Evolutionary conservation across 495 filamentous ascomycete species (phyloP).

Genomic region (Podospora pseudoanserina): DNA sequence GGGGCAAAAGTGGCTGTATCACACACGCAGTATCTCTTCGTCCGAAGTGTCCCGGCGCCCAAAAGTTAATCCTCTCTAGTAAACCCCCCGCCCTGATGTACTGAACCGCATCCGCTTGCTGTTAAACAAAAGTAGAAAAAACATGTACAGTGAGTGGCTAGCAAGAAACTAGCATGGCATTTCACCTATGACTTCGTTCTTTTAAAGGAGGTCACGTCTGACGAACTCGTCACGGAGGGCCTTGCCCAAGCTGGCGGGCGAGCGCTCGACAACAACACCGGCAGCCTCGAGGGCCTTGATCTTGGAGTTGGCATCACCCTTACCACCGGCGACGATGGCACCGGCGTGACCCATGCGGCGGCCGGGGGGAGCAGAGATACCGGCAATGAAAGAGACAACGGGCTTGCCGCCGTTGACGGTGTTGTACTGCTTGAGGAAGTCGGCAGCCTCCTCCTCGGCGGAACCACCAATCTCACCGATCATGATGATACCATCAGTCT

Average conservation of each 20-base stretch:
- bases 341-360: slow-evolving; percentile 97
- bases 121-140: slow-evolving; percentile 16
- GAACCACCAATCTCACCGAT: slow-evolving; percentile 98
- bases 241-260: slow-evolving; percentile 87
- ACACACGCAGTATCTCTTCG: slow-evolving; percentile 1
- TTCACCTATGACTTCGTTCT: not conserved
- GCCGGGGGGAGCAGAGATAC: slow-evolving; percentile 93
- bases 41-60: not conserved
- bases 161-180: slow-evolving; percentile 2
- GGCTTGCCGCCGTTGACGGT: slow-evolving; percentile 79
- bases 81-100: not conserved
- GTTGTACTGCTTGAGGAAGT: slow-evolving; percentile 91
- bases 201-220: slow-evolving; percentile 87
- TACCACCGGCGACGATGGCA: slow-evolving; percentile 95
- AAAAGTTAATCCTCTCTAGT: not conserved
- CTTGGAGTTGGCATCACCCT: slow-evolving; percentile 97
- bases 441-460: slow-evolving; percentile 93
- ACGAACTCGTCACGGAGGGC: slow-evolving; percentile 92
- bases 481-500: slow-evolving; percentile 99
- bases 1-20: slow-evolving; percentile 7
- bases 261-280: slow-evolving; percentile 93
- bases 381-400: slow-evolving; percentile 95
- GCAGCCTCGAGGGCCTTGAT: slow-evolving; percentile 89
- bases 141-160: slow-evolving; percentile 26
- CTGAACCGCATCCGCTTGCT: slow-evolving; percentile 11